Percentiles rank a stretch among this genome's conserved stretches.
phyloP scores from a whole-genome alignment of 176 grass and related monocot genomes.

The Alopecurus myosuroides region DNA sequence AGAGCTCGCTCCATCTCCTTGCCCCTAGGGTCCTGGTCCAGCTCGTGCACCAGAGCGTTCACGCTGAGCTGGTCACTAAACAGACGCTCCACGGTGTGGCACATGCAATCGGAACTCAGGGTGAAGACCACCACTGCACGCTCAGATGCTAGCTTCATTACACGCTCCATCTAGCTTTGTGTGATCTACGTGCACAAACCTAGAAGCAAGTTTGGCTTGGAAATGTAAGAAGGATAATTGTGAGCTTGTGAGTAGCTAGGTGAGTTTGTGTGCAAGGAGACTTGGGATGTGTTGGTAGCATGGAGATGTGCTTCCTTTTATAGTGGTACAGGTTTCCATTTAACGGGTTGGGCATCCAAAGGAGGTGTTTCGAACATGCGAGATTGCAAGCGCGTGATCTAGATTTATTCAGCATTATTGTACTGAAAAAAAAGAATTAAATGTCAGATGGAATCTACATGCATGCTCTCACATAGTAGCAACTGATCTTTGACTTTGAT shows the following conservation, averaged over 20 bases:
- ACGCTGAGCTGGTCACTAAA: slow-evolving; percentile 50
- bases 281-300: slow-evolving; percentile 18
- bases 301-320: slow-evolving; percentile 16
- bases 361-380: neutral
- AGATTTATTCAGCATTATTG: neutral
- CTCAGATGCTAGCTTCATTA: slow-evolving; percentile 52
- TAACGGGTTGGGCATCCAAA: neutral
- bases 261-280: neutral
- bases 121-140: slow-evolving; percentile 76
- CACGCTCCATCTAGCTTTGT: slow-evolving; percentile 42
- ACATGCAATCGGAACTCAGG: slow-evolving; percentile 72
- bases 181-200: neutral
- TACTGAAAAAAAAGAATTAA: neutral
- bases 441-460: slow-evolving; percentile 20
- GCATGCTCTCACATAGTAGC: neutral
- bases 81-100: slow-evolving; percentile 69
- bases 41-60: slow-evolving; percentile 47
- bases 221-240: neutral
- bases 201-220: too few species aligned
- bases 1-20: slow-evolving; percentile 55
- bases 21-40: slow-evolving; percentile 48
- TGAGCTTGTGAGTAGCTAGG: neutral
- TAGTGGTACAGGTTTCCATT: slow-evolving; percentile 13
- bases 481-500: neutral
- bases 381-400: neutral